Conservation (phyloP, 306 rosid genomes). For the Oemleria cerasiformis region DNA sequence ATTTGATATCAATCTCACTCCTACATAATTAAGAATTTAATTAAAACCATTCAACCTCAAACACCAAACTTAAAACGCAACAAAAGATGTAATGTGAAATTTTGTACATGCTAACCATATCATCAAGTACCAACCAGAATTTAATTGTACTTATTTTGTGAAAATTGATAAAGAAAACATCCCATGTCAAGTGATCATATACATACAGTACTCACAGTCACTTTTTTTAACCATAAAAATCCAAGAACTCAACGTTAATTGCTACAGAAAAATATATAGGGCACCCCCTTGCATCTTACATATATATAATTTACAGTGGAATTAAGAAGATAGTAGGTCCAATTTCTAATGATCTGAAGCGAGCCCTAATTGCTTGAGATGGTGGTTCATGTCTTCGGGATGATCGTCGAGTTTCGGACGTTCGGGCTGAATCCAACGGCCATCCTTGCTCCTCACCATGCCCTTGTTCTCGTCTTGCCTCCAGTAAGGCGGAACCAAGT, state of each 20-base stretch:
- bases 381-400: constrained; percentile 50
- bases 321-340: not conserved
- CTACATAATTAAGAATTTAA: too few species aligned
- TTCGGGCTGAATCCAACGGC: constrained; percentile 82
- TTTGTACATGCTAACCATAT: too few species aligned
- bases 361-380: constrained; percentile 36
- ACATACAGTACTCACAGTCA: not conserved
- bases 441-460: constrained; percentile 59
- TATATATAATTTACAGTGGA: not conserved
- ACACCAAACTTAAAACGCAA: too few species aligned
- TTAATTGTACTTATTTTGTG: too few species aligned
- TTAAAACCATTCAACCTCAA: too few species aligned
- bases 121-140: too few species aligned
- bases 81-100: too few species aligned
- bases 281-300: not conserved
- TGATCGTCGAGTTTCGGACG: constrained; percentile 61
- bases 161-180: too few species aligned
- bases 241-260: not conserved
- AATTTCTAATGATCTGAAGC: not conserved
- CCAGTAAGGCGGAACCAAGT: constrained; percentile 83
- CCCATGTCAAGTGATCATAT: not conserved
- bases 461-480: constrained; percentile 84
- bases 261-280: too few species aligned
- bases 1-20: too few species aligned
- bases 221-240: not conserved